A percentile compares a stretch with the other conserved stretches of the same genome.
Evolutionary conservation across 1,284 basidiomycete genomes (phyloP).

Genomic region (Limonomyces culmigenus): DNA sequence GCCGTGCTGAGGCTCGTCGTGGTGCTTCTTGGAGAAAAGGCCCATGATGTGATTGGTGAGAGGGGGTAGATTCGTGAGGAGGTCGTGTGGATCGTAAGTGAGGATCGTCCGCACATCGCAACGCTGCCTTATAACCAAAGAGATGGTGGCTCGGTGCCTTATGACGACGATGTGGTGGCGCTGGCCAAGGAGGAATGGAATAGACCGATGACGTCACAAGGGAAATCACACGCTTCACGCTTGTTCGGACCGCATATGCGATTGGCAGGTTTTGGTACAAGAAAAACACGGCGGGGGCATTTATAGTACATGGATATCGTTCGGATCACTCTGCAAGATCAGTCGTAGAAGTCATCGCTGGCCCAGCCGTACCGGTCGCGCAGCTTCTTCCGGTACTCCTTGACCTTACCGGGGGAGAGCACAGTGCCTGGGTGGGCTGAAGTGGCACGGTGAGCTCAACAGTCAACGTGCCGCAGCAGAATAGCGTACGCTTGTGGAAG

Average conservation of each 20-base stretch:
- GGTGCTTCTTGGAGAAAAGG: neutral
- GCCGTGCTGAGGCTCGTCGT: neutral
- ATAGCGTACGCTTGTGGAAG: conserved; percentile 62
- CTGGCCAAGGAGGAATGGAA: too few relatives aligned
- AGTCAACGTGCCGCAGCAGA: conserved; percentile 1
- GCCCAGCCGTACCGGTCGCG: conserved; percentile 7
- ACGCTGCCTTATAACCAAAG: too few relatives aligned
- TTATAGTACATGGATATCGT: too few relatives aligned
- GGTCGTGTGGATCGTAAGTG: neutral
- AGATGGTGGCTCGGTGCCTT: too few relatives aligned
- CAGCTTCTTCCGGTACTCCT: conserved; percentile 5
- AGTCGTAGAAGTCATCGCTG: conserved; percentile 4
- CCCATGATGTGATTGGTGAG: too few relatives aligned
- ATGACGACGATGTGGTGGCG: too few relatives aligned
- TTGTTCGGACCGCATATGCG: too few relatives aligned
- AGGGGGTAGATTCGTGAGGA: too few relatives aligned
- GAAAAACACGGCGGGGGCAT: neutral
- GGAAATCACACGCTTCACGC: too few relatives aligned
- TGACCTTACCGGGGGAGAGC: conserved; percentile 5
- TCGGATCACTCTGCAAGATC: neutral
- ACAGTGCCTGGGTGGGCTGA: conserved; percentile 8
- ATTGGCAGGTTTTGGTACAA: too few relatives aligned
- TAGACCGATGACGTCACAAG: too few relatives aligned
- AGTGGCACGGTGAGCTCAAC: conserved; percentile 1
- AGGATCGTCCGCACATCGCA: too few relatives aligned